Evolutionary conservation across 78 protist species (phyloP).

Genomic region (Anaeramoeba ignava): DNA sequence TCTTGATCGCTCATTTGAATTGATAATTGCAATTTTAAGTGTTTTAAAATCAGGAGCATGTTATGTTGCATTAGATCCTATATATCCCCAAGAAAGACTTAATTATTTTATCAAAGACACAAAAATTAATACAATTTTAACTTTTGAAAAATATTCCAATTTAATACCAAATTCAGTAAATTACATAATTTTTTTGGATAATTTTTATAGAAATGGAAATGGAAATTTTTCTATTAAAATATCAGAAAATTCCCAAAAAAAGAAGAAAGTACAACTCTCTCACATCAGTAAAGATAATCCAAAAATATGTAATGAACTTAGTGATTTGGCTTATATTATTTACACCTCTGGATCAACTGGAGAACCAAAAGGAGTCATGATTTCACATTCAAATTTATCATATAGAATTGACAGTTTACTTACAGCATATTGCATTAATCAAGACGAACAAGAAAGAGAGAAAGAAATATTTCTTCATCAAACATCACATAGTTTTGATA

Average conservation of each 20-base stretch:
- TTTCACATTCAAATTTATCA: background rate
- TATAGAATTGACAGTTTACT: background rate
- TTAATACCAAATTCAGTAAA: background rate
- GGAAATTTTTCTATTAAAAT: background rate
- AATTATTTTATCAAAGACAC: background rate
- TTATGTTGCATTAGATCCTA: background rate
- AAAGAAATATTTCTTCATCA: background rate
- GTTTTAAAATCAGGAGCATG: background rate
- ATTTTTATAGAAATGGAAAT: background rate
- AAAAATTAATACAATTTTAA: background rate
- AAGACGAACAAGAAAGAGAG: background rate
- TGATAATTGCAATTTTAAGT: no score
- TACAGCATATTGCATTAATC: background rate
- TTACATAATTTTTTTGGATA: background rate
- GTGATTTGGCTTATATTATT: slow-evolving; percentile 21
- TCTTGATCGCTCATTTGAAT: no score
- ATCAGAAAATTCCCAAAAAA: background rate
- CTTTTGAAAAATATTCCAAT: background rate
- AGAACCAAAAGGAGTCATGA: slow-evolving; percentile 15
- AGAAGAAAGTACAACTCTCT: background rate
- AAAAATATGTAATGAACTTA: background rate
- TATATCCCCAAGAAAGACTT: background rate
- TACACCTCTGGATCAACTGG: slow-evolving; percentile 40
- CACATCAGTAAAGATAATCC: background rate
- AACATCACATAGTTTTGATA: background rate